phyloP scores from a whole-genome alignment of 1,284 basidiomycete genomes.

The Sanghuangporus weigelae region DNA sequence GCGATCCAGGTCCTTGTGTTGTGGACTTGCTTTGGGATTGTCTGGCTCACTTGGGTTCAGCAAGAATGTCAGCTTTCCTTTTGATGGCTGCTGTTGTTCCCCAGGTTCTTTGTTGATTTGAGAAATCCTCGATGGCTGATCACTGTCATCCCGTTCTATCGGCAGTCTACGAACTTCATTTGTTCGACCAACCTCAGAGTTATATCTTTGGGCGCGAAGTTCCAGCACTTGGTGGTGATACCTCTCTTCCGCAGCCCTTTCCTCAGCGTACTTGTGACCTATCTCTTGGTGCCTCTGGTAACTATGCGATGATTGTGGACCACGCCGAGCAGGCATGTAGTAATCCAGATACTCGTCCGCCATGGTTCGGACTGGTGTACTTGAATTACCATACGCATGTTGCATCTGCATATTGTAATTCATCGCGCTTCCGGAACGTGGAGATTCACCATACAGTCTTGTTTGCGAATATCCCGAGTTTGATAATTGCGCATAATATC shows the following conservation, averaged over 20 bases:
- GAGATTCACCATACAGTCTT: background rate
- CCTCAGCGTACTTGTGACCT: background rate
- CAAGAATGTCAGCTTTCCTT: background rate
- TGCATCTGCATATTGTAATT: background rate
- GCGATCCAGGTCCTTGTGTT: background rate
- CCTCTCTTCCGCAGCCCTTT: background rate
- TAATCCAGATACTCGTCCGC: slow-evolving; percentile 7
- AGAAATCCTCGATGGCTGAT: background rate
- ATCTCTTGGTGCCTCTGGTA: background rate
- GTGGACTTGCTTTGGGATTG: background rate
- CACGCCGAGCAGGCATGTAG: slow-evolving; percentile 6
- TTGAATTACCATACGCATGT: background rate
- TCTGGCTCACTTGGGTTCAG: background rate
- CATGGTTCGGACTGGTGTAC: background rate
- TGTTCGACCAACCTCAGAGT: background rate
- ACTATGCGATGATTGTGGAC: background rate
- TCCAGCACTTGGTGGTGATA: background rate
- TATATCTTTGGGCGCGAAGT: background rate
- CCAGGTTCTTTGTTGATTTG: background rate
- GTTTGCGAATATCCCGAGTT: background rate
- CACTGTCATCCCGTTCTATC: background rate
- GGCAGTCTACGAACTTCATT: background rate
- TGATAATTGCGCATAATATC: background rate
- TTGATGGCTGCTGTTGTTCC: background rate
- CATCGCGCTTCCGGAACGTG: background rate